Base-by-base conservation (phyloP, 139 green algal species). In the Chlamydomonas incerta region DNA sequence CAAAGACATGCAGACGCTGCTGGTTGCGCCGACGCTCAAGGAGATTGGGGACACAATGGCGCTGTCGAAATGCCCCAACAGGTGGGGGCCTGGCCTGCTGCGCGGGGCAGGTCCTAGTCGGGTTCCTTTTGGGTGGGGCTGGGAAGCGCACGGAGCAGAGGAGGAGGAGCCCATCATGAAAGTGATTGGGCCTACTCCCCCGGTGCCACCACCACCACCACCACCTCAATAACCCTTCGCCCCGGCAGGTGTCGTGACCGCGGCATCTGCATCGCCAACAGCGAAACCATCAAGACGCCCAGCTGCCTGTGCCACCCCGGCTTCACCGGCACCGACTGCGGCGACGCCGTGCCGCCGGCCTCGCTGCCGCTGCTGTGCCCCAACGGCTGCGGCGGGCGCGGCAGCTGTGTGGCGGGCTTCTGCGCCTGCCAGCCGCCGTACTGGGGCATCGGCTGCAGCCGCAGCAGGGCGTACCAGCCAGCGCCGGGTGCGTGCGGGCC, bases 371-470 rank as follows among this genome's bases (percentile, higher is more conserved):
- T 50, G 41, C 20, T 60, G 17, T 86, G 80, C 52, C 52, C 80
- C 34, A 58, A 62, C 52, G 26, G 50, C 52, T 86, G 80, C 80
- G 50, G 31, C 15, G 66, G 21, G n/a, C 58, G 80, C 6, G 80
- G 86, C 71, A 67, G 33, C 13, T 90, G 86, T 63, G 47, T 72
- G 26, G 77, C 26, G 6, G 86, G 86, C 52, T 90, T 90, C 86
- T 90, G 86, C 80, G 37, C 80, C 34, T 90, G 86, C 71, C 35
- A 87, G 20, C 31, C 55, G 72, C 46, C 46, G 3, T 87, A 76
- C 63, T 90, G 71, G 71, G 86, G 86, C 18, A 60, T 87, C 0
- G 86, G 63, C 29, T 90, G 86, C 63, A 29, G 47, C 2, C 72
- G 86, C 13, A 70, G 50, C 47, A 67, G 74, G 37, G 80, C 86